Evolutionary conservation across 192 early-diverging fungal genomes (phyloP).

Genomic region (Coemansia sp.): DNA sequence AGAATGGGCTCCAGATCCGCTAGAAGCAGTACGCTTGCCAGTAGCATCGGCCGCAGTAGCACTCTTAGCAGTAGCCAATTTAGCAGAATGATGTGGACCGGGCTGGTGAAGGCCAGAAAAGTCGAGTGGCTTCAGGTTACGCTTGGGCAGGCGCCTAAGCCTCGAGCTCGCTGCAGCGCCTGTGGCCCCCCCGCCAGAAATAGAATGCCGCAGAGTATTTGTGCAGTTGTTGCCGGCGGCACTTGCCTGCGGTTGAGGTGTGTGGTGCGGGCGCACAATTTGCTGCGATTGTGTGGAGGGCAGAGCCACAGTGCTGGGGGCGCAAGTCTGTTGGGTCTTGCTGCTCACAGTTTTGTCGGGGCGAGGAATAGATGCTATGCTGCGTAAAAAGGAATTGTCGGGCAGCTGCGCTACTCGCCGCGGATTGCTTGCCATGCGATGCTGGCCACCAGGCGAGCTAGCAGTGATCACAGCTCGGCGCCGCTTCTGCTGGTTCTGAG

Average conservation of each 20-base stretch:
- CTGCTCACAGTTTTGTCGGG: conserved; percentile 4
- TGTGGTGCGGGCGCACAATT: neutral
- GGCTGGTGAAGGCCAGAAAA: conserved; percentile 41
- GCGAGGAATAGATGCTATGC: conserved; percentile 7
- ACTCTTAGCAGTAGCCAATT: conserved; percentile 9
- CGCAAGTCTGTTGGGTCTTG: neutral
- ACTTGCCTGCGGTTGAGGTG: conserved; percentile 4
- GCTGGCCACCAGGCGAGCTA: conserved; percentile 44
- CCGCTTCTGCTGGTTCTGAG: conserved; percentile 47
- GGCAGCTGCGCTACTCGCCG: conserved; percentile 19
- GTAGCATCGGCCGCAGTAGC: conserved; percentile 22
- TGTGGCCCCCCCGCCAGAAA: conserved; percentile 8
- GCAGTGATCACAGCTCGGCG: conserved; percentile 38
- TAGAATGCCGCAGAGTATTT: conserved; percentile 14
- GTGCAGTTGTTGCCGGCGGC: conserved; percentile 2
- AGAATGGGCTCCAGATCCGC: conserved; percentile 26
- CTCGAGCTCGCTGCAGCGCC: conserved; percentile 10
- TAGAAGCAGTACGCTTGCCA: conserved; percentile 21
- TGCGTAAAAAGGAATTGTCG: conserved; percentile 25
- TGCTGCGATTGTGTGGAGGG: conserved; percentile 4
- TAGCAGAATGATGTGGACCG: conserved; percentile 13
- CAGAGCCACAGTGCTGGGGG: conserved; percentile 2
- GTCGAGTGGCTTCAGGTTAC: conserved; percentile 54
- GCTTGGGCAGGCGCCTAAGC: conserved; percentile 50
- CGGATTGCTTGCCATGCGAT: conserved; percentile 31